Base-by-base conservation (phyloP, 108 stramenopile genomes). In the Chaetoceros muelleri region DNA sequence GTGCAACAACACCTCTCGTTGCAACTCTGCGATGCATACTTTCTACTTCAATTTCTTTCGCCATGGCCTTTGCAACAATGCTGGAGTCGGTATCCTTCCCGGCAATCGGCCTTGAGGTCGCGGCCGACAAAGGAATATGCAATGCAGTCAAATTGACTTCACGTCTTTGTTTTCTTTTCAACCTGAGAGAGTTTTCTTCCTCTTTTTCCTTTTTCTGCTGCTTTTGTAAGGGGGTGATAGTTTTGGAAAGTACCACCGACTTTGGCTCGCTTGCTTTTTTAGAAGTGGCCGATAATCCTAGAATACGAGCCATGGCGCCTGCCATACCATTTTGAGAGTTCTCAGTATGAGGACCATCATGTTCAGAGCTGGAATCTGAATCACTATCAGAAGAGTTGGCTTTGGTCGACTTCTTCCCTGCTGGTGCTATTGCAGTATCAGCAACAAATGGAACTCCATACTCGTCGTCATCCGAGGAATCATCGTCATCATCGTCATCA, bases 1-100 rank as follows among this genome's bases (percentile, higher is more conserved):
- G 63, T 1, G 87, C 87, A 21, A 94, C 92, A 16, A 94, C 92
- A 60, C 92, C 92, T 23, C 87, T 70, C 2, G 92, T 94, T 30
- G 92, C 92, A 3, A 90, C 81, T 22, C 87, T 68, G 46, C 92
- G 75, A 67, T 87, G 92, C 22, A 78, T 46, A 5, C 92, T 67
- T 70, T 94, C 92, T 26, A 59, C 71, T 50, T 87, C 86, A 46
- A 94, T 63, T 62, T 90, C 88, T 46, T 71, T 65, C 10, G 80
- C 73, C 22, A 69, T 57, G 18, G 60, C 74, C 23, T 46, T 30
- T 29, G 66, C 58, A 24, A 56, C 57, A 18, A 44, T 29, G 5
- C 10, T 44, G 10, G 71, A 65, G n/a, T 51, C 31, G n/a, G 28
- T 46, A 20, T 31, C 65, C 22, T 56, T 51, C 13, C 34, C 60